Evolutionary conservation across 306 rosid species (phyloP), one percentile per base, ranked within the genome.

Genomic region (Fragaria iinumae): DNA sequence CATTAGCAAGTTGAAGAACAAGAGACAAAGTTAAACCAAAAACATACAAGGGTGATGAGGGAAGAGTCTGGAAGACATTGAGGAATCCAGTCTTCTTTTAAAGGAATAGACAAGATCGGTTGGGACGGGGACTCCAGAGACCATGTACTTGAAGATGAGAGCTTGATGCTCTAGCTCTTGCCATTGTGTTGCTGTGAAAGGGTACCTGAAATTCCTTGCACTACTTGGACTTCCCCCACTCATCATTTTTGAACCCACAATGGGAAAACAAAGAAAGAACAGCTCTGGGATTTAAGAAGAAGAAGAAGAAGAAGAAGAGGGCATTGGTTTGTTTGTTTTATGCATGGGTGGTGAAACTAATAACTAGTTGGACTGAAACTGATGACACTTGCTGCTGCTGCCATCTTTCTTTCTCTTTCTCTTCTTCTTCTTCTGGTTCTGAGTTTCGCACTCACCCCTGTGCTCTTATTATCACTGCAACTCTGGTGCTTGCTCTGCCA

Each of bases 151-250:
- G 83, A 89, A 96, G 84, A 96, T 87, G 34, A 96, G 91, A 47
- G 99, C 97, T 84, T 96, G 99, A 59, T 92, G 98, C 68, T 96
- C 99, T 62, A 96, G 98, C 76, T 96, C 99, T 77, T 96, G 99
- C 99, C 99, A 96, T 72, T 96, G 99, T 52, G 89, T 75, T 80
- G 93, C 76, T 53, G 99, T 91, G 88, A 96, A 96, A 78, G 88
- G 93, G 56, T 90, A 87, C 88, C 88, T 89, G 70, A 38, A 66
- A 60, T 81, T 88, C 70, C 88, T 88, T 69, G 83, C 62, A 41
- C 79, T 50, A 60, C 53, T 65, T 67, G 87, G 72, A 79, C 71
- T 84, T 72, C 82, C 82, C 65, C 83, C 82, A 76, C 74, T 87
- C 87, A 88, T 74, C 95, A 83, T 87, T 77, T 77, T 82, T 66